Evolutionary conservation across 495 filamentous ascomycete genomes (phyloP), one percentile per base, ranked within the genome.

Genomic region (Cryomyces minteri): DNA sequence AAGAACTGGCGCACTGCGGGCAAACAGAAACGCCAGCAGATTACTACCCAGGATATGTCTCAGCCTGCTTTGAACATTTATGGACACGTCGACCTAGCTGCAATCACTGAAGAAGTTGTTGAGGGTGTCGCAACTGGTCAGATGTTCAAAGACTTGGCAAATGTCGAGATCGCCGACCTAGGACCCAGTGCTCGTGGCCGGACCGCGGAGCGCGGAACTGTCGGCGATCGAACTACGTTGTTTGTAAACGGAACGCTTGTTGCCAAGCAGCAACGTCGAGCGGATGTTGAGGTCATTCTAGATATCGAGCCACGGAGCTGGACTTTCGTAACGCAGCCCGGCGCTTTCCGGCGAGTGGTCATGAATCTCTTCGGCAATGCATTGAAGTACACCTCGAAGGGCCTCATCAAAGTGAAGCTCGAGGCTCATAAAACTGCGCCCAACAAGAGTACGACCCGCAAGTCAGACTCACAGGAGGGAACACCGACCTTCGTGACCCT

Each of bases 361-460:
- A 60, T 62, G 55, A 61, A 61, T 42, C 43, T 62, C 4, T 46
- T 63, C 8, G 47, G 47, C 5, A 63, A 63, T 39, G 46, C 59
- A n/a, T 39, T 63, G 10, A 63, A 63, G 39, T 63, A 58, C 44
- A 63, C 61, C 4, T 12, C 43, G 5, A 28, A 31, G 5, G 61
- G 61, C 6, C 50, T 49, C 31, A 56, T 62, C 30, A 41, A 36
- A 6, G 45, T 63, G 4, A 44, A 43, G 11, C 51, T 62, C n/a
- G 44, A 47, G n/a, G 42, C 43, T 4, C 28, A 37, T 1, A 12
- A 37, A 39, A 41, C 18, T 18, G 43, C 45, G 5, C 25, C 32
- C 25, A 8, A 30, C 31, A 32, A 51, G 11, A 32, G 3, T 7
- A 10, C 46, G 32, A 14, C 10, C 42, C 10, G 4, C 18, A 25